Base-by-base conservation (phyloP, 1,139 yeast species). In the Candida freyschussii region DNA sequence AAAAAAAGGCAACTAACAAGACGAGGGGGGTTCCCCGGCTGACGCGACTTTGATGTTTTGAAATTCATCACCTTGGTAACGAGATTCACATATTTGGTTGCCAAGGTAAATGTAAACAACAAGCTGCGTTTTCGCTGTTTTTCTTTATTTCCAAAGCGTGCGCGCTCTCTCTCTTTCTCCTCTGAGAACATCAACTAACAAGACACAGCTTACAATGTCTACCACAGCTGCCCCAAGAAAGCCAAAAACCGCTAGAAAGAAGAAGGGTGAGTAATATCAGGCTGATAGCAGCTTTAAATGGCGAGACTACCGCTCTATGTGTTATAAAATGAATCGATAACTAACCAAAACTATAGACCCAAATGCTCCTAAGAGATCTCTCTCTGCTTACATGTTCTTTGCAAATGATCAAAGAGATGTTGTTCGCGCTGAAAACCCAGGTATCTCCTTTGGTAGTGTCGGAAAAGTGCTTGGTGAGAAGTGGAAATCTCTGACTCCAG, bases 311-410 rank as follows among this genome's bases (percentile, higher is more conserved):
- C n/a, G n/a, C n/a, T n/a, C n/a, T n/a, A n/a, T n/a, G n/a, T n/a
- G n/a, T n/a, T n/a, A n/a, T n/a, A n/a, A n/a, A n/a, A n/a, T n/a
- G n/a, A n/a, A n/a, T n/a, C n/a, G n/a, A n/a, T n/a, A 11, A 9
- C 9, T 16, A 22, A 22, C 14, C 14, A 14, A 16, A 22, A 4
- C 24, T 4, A n/a, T 32, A 65, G 96, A 91, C 67, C 97, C 97
- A 69, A 89, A 89, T 65, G 98, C 98, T 47, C 98, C 98, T 62
- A 91, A 91, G 85, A 82, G 97, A 66, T 86, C 97, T 23, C 71
- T 91, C 60, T 86, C 96, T 43, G 96, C 97, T 36, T 91, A 91
- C 78, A 89, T 91, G 97, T 89, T 84, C 75, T 91, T 89, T 59
- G 97, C 98, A 54, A 87, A 86, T 59, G 96, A 87, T 57, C 83